Conservation (phyloP, 768 basidiomycete species). For the Russula earlei region DNA sequence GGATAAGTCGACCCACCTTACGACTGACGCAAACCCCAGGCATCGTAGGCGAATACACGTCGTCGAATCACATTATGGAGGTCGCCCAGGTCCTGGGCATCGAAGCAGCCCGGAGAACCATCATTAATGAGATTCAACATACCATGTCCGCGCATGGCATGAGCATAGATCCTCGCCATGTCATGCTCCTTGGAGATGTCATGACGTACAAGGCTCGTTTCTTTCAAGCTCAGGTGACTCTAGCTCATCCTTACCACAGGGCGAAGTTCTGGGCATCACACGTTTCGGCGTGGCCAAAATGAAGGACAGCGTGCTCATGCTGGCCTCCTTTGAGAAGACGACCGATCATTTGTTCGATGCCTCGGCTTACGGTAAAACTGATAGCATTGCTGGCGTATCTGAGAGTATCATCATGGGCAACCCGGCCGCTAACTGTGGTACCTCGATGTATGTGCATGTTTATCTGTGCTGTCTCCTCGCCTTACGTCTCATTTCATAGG, state of each 20-base stretch:
- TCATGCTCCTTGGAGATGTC: constrained; percentile 96
- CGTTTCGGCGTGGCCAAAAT: constrained; percentile 99
- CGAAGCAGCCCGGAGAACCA: constrained; percentile 88
- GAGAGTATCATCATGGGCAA: constrained; percentile 99
- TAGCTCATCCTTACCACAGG: constrained; percentile 37
- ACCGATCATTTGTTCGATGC: constrained; percentile 99
- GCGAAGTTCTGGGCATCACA: constrained; percentile 95
- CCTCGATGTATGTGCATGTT: constrained; percentile 62
- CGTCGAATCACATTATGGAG: constrained; percentile 97
- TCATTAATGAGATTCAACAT: constrained; percentile 94
- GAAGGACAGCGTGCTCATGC: constrained; percentile 98
- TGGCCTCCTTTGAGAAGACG: constrained; percentile 98
- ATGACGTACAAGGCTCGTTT: constrained; percentile 87
- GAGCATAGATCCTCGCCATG: constrained; percentile 97
- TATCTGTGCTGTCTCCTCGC: not conserved
- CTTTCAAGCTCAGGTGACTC: not conserved
- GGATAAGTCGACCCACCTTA: not conserved
- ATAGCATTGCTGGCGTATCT: constrained; percentile 91
- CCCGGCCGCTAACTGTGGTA: constrained; percentile 87
- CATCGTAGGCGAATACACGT: constrained; percentile 84
- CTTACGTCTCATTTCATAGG: constrained; percentile 21
- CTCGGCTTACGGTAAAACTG: constrained; percentile 90
- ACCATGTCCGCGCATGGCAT: constrained; percentile 97
- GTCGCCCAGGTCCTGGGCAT: constrained; percentile 94
- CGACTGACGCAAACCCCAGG: constrained; percentile 36